Evolutionary conservation across 1,284 basidiomycete species (phyloP), one percentile per base, ranked within the genome.

Genomic region (Agaricales sp.): DNA sequence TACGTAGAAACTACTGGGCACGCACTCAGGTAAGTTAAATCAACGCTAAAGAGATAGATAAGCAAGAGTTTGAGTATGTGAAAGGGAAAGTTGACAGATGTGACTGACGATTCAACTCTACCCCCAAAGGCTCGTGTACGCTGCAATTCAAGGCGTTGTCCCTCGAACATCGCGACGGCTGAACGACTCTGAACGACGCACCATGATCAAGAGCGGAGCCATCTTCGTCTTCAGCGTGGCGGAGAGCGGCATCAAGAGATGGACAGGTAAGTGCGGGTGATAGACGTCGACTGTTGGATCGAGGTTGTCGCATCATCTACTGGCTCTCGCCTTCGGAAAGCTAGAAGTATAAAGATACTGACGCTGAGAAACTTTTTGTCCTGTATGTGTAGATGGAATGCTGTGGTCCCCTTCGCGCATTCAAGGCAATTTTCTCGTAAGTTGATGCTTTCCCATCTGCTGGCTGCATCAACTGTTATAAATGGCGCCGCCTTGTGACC

Each of bases 391-490:
- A 60, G 87, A 91, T 61, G 85, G 86, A 21, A 66, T 86, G 35
- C 69, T 84, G 20, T 90, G 87, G 87, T 87, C 83, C 16, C 86
- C 87, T 0, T 88, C 85, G 47, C 74, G 87, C 1, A 90, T 90
- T 51, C 77, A 87, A 20, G 82, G 81, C 54, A 90, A 90, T 65
- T 90, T 89, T 61, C 68, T 91, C 55, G 84, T 86, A 57, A 54
- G 77, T 60, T n/a, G 6, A 51, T 24, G 21, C 48, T n/a, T 20
- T 16, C 24, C 24, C n/a, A 11, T 37, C 43, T 23, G 19, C 19
- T 24, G 25, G 47, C 51, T 14, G 47, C 19, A 22, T 30, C 48
- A 16, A 8, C 11, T 48, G 43, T 39, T 41, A 26, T 48, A n/a
- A n/a, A n/a, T 35, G 30, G 30, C 30, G n/a, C 30, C n/a, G n/a